These are phyloP conservation scores for Sutorius australiensis DNA, from an alignment of 768 basidiomycete genomes.

Conservation along the genomic window DNA sequence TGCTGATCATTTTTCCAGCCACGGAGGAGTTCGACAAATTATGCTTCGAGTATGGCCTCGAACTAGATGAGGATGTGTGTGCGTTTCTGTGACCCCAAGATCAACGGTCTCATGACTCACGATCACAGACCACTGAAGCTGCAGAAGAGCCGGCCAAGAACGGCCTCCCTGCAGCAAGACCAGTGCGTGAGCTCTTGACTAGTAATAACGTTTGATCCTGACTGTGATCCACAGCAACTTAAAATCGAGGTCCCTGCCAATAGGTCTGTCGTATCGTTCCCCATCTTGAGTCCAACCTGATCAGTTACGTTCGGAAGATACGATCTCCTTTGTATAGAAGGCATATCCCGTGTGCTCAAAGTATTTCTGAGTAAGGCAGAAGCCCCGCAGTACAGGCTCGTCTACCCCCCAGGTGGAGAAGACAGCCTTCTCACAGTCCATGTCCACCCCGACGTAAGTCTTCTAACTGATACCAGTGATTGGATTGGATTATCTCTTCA, in stretches of 20 bases:
- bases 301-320: constrained; percentile 54
- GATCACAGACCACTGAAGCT: constrained; percentile 76
- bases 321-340: constrained; percentile 95
- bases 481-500: not conserved
- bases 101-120: not conserved
- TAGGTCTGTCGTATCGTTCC: constrained; percentile 44
- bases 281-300: not conserved
- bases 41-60: constrained; percentile 96
- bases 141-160: constrained; percentile 80
- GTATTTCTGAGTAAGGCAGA: constrained; percentile 72
- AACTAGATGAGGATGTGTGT: constrained; percentile 95
- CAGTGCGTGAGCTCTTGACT: constrained; percentile 44
- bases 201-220: not conserved
- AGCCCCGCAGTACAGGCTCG: constrained; percentile 69
- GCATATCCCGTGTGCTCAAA: constrained; percentile 81
- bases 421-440: constrained; percentile 60
- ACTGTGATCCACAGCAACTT: constrained; percentile 61
- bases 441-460: constrained; percentile 66
- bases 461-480: not conserved
- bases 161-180: constrained; percentile 80
- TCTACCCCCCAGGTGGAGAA: constrained; percentile 68
- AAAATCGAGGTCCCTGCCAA: constrained; percentile 99
- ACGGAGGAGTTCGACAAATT: constrained; percentile 93
- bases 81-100: not conserved
- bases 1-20: constrained; percentile 47